phyloP scores from a whole-genome alignment of 2,329 filamentous ascomycete species.

The Didymella keratinophila region DNA sequence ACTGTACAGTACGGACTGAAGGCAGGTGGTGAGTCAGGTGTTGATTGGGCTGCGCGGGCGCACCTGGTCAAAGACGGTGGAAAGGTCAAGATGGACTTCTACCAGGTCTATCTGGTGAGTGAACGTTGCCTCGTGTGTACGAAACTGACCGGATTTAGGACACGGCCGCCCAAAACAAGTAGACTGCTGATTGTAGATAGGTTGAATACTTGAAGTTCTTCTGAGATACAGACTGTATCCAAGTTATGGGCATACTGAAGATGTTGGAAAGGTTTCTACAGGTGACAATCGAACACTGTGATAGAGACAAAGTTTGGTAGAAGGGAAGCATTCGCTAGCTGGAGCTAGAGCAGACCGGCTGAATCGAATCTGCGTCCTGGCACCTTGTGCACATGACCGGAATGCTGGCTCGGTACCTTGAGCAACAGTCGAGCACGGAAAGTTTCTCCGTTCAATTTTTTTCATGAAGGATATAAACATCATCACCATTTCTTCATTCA shows the following conservation, averaged over 20 bases:
- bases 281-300: neutral
- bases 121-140: neutral
- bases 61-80: conserved; percentile 61
- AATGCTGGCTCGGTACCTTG: neutral
- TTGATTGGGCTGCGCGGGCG: conserved; percentile 65
- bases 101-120: conserved; percentile 64
- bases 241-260: neutral
- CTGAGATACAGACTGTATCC: no score
- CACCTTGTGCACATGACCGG: neutral
- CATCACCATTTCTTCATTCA: neutral
- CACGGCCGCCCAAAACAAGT: conserved; percentile 26
- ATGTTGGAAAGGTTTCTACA: neutral
- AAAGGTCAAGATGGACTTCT: conserved; percentile 62
- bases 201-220: neutral
- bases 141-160: conserved; percentile 27
- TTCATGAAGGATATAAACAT: no score
- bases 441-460: no score
- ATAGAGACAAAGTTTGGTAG: neutral
- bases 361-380: neutral
- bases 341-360: neutral
- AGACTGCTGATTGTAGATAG: neutral
- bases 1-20: conserved; percentile 62
- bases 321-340: neutral
- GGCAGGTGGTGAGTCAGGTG: conserved; percentile 55
- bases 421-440: no score